Base-by-base conservation (phyloP, 1,284 basidiomycete genomes). In the Ceratobasidium sp. region DNA sequence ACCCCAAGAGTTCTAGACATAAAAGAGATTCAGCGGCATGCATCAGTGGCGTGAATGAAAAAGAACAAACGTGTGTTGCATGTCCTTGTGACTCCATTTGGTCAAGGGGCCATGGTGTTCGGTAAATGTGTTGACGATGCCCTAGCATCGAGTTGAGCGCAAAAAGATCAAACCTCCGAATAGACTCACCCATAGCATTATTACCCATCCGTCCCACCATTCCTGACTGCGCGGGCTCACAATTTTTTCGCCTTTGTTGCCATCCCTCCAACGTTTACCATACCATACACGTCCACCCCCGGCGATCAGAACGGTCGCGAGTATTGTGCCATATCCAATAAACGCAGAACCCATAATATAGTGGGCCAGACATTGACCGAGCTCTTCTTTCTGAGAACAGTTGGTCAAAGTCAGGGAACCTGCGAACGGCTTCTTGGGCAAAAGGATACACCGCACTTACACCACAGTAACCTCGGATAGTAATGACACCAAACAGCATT, bases 121-220 rank as follows among this genome's bases (percentile, higher is more conserved):
- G 1, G 96, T 97, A 79, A 98, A 97, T 0, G 96, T 96, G 77
- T 98, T 98, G 72, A 98, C 90, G 60, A 90, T 86, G 36, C 89
- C 89, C 88, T 88, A 73, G 64, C 72, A n/a, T 14, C 75, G 39
- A 61, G 4, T 46, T 23, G 30, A 36, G 43, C 26, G 21, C 8
- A 3, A 21, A 16, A 21, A 14, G 34, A 21, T 28, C 1, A 45
- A 61, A 28, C n/a, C 52, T 58, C 28, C 10, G 58, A 41, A n/a
- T 34, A 28, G 18, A 82, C 89, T 71, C 78, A 92, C 92, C 95
- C 94, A 97, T 36, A 91, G 81, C 81, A 89, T 90, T 75, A 97
- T 97, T 18, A 97, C 89, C 84, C 89, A 91, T 16, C 90, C 92
- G 80, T 97, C 96, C 84, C 94, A 90, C 87, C 90, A 96, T 78